Evolutionary conservation across 208 protist species (phyloP), one percentile per base, ranked within the genome.

Genomic region (Trypanosoma melophagium): DNA sequence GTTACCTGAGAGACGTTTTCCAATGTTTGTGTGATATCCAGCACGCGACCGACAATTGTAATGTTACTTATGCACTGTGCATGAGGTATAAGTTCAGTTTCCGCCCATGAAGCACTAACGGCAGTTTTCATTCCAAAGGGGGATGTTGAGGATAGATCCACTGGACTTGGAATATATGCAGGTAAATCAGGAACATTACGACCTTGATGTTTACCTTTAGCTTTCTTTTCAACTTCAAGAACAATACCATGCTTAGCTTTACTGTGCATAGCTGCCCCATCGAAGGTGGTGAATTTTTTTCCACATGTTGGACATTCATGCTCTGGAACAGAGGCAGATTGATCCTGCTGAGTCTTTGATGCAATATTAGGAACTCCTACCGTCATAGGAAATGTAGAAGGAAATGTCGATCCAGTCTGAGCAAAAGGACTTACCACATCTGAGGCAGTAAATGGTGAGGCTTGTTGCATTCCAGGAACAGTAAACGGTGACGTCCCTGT

Each of bases 101-200:
- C 87, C 17, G 69, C 56, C 91, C 91, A 96, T 45, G 74, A 79
- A 25, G 66, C 53, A 24, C 38, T 31, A 42, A 76, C 31, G 24
- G 61, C 41, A 21, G 44, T 42, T 25, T 71, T 58, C 8, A 69
- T 72, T 42, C 83, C 78, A 76, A 94, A 96, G 16, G 91, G 91
- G 5, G 81, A 77, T 10, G 91, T 94, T 61, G 86, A 83, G 19
- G 87, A 79, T 47, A 96, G 77, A 69, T 96, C 88, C 2, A 96
- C 91, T 2, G 91, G 91, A 51, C 88, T 96, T 12, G 91, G 91
- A 42, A 96, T 86, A 69, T 93, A 96, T 2, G 84, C 85, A 2
- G 91, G 88, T 41, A 96, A 79, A 45, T 86, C 76, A 41, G 84
- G 73, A 10, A 86, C 51, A 40, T 22, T 51, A 41, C 50, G 53